phyloP scores from a whole-genome alignment of 345 rosid species.

The Lumnitzera littorea region DNA sequence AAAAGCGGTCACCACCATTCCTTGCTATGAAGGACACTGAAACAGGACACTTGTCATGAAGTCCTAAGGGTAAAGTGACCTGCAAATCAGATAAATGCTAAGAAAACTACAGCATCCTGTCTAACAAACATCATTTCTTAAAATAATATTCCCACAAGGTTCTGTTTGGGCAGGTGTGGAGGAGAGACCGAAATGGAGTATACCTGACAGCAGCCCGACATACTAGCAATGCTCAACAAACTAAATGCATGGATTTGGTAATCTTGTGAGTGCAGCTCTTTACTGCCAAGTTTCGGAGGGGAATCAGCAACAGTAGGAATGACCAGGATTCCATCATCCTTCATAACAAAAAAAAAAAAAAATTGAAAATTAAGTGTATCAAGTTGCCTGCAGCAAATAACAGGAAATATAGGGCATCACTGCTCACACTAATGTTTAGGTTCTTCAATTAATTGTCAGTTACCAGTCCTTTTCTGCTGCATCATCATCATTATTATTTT shows the following conservation, averaged over 20 bases:
- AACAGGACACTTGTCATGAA: conserved; percentile 60
- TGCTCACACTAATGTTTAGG: no score
- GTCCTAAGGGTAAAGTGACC: conserved; percentile 73
- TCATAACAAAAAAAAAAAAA: conserved; percentile 3
- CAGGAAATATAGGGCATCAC: no score
- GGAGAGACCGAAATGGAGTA: background rate
- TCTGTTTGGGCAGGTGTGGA: background rate
- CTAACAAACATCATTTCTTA: background rate
- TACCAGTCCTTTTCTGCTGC: no score
- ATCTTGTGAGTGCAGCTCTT: conserved; percentile 65
- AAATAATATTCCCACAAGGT: background rate
- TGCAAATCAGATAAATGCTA: conserved; percentile 19
- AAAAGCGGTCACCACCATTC: conserved; percentile 84
- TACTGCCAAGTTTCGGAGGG: conserved; percentile 85
- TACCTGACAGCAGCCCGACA: conserved; percentile 99
- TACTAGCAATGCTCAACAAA: conserved; percentile 80
- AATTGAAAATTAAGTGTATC: background rate
- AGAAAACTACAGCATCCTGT: background rate
- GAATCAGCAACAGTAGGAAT: conserved; percentile 67
- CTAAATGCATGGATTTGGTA: conserved; percentile 47
- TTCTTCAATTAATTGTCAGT: no score
- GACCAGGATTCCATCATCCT: conserved; percentile 93
- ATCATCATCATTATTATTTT: no score
- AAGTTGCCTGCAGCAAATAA: no score
- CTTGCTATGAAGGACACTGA: conserved; percentile 79